Base-by-base conservation (phyloP, 441 rosid species). In the Erysimum cheiri region DNA sequence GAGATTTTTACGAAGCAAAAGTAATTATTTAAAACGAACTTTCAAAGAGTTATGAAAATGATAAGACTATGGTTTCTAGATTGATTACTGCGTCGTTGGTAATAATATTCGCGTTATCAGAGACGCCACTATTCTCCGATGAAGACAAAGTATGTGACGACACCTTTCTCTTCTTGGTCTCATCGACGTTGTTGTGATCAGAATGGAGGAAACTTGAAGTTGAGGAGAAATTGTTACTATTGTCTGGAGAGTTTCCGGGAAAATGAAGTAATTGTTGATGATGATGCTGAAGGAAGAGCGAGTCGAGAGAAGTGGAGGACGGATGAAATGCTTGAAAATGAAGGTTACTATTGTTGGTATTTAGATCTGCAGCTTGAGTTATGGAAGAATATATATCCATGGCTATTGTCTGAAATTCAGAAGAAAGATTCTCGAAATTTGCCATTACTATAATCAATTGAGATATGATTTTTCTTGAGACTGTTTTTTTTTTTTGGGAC, bases 371-470 rank as follows among this genome's bases (percentile, higher is more conserved):
- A 56, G 14, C 58, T 22, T 77, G 80, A 41, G 72, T 54, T 17
- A 71, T 29, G 17, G 78, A 69, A 56, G 74, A 54, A 47, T 62
- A 74, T 61, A 68, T 60, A 14, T 74, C 74, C 78, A 61, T 61
- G 32, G 78, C 74, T 69, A 68, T 54, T 54, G 60, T 55, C 55
- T 66, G 72, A 66, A 66, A 66, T 4, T 74, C 70, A 26, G 46
- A 62, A 61, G 74, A 61, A 46, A 54, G 65, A 64, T 56, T 74
- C 65, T 61, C 78, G 19, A 74, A 68, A 63, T 54, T 74, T 14
- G 73, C 74, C 74, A 74, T 74, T 40, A 36, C 3, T 48, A 28
- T 61, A 8, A 13, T 59, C 43, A 49, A 37, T 32, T 41, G 36
- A 65, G 37, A 49, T 50, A 49, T 48, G 55, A 58, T 37, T 58